These are phyloP conservation scores for Candida ulmi DNA, from an alignment of 805 yeast genomes.

Conservation along the genomic window DNA sequence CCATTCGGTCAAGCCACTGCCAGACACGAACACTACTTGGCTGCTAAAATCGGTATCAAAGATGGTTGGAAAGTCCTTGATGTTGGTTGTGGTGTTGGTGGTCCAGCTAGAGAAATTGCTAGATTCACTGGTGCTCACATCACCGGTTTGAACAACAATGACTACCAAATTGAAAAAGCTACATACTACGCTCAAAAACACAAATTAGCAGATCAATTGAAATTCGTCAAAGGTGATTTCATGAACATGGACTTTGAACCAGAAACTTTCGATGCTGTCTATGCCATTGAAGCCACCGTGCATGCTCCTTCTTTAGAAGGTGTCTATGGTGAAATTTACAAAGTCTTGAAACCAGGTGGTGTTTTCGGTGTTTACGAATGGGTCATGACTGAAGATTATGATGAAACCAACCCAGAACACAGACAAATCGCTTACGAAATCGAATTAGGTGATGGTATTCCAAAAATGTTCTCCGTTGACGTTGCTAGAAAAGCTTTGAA, in stretches of 20 bases:
- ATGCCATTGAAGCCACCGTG: conserved; percentile 97
- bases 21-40: conserved; percentile 94
- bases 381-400: conserved; percentile 96
- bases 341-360: conserved; percentile 97
- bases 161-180: conserved; percentile 92
- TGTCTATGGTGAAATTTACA: conserved; percentile 90
- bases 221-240: conserved; percentile 94
- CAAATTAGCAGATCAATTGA: conserved; percentile 66
- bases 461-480: conserved; percentile 83
- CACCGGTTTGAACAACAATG: conserved; percentile 93
- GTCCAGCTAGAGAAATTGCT: conserved; percentile 95
- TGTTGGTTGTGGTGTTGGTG: conserved; percentile 99
- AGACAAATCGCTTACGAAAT: conserved; percentile 95
- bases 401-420: conserved; percentile 81
- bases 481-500: conserved; percentile 87
- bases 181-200: conserved; percentile 66
- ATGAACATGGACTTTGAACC: conserved; percentile 98
- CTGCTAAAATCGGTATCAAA: conserved; percentile 74
- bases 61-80: conserved; percentile 86
- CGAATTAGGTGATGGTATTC: conserved; percentile 98
- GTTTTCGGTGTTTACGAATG: conserved; percentile 97
- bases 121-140: conserved; percentile 84
- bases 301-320: conserved; percentile 97
- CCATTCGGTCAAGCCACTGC: conserved; percentile 92
- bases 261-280: conserved; percentile 89